These are phyloP conservation scores for Cladosporium sp. DNA, from an alignment of 2,329 filamentous ascomycete species.

Conservation along the genomic window DNA sequence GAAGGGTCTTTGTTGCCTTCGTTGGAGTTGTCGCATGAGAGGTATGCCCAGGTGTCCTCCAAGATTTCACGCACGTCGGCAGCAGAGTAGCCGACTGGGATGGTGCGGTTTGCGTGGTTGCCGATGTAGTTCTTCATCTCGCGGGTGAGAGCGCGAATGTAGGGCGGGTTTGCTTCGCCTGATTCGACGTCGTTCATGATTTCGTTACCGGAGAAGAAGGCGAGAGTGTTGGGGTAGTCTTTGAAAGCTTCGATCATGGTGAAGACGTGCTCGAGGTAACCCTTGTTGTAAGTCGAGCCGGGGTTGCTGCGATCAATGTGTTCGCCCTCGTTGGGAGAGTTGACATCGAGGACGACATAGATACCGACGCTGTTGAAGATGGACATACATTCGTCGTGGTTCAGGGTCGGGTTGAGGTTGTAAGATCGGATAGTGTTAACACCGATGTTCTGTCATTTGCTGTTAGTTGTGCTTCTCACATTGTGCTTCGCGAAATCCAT, in stretches of 20 bases:
- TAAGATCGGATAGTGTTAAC: slow-evolving; percentile 64
- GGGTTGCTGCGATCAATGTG: slow-evolving; percentile 55
- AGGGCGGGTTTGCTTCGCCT: slow-evolving; percentile 50
- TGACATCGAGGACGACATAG: slow-evolving; percentile 64
- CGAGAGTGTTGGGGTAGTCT: slow-evolving; percentile 60
- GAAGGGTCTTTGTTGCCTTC: slow-evolving; percentile 49
- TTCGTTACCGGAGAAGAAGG: slow-evolving; percentile 66
- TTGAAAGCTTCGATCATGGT: slow-evolving; percentile 64
- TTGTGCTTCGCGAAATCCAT: not conserved
- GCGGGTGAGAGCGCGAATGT: slow-evolving; percentile 59
- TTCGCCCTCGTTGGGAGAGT: slow-evolving; percentile 55
- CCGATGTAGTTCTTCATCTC: slow-evolving; percentile 67
- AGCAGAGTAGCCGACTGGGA: slow-evolving; percentile 66
- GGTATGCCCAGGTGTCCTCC: slow-evolving; percentile 70
- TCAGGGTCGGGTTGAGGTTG: slow-evolving; percentile 56
- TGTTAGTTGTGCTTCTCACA: not conserved
- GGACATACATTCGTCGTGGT: slow-evolving; percentile 59
- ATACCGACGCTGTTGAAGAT: slow-evolving; percentile 65
- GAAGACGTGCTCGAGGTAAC: slow-evolving; percentile 57
- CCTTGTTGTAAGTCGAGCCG: slow-evolving; percentile 50
- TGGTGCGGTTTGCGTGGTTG: slow-evolving; percentile 52
- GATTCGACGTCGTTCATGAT: slow-evolving; percentile 59
- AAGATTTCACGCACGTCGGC: slow-evolving; percentile 72
- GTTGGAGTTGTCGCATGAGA: slow-evolving; percentile 61
- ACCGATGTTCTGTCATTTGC: slow-evolving; percentile 41